Evolutionary conservation across 208 protist genomes (phyloP).

Genomic region (Leishmania amazonensis): DNA sequence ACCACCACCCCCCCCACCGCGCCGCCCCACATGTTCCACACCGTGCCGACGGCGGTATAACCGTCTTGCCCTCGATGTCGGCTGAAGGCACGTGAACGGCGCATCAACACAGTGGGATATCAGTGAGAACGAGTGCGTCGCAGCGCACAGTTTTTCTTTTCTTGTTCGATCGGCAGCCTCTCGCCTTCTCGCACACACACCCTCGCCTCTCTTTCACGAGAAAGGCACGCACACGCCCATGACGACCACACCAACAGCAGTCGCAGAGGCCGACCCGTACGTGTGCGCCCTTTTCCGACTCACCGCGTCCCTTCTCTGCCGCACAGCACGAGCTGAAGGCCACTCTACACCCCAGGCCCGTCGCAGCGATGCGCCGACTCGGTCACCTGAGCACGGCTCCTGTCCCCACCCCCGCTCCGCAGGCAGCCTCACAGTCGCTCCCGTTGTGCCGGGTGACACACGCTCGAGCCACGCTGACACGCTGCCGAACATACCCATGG

Average conservation of each 20-base stretch:
- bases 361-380: not conserved
- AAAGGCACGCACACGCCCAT: not conserved
- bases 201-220: not conserved
- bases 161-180: not conserved
- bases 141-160: not conserved
- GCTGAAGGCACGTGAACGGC: no score
- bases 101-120: not conserved
- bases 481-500: no score
- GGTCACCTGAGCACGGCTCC: not conserved
- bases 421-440: no score
- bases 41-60: not conserved
- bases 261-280: not conserved
- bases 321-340: not conserved
- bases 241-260: not conserved
- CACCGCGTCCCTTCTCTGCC: not conserved
- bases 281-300: not conserved
- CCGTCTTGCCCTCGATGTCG: not conserved
- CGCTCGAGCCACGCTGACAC: not conserved
- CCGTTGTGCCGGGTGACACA: not conserved
- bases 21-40: no score
- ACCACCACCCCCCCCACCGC: not conserved
- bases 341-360: not conserved
- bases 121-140: not conserved
- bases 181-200: not conserved
- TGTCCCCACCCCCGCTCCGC: not conserved